Evolutionary conservation across 768 basidiomycete species (phyloP), one percentile per base, ranked within the genome.

Genomic region (Russula vinacea): DNA sequence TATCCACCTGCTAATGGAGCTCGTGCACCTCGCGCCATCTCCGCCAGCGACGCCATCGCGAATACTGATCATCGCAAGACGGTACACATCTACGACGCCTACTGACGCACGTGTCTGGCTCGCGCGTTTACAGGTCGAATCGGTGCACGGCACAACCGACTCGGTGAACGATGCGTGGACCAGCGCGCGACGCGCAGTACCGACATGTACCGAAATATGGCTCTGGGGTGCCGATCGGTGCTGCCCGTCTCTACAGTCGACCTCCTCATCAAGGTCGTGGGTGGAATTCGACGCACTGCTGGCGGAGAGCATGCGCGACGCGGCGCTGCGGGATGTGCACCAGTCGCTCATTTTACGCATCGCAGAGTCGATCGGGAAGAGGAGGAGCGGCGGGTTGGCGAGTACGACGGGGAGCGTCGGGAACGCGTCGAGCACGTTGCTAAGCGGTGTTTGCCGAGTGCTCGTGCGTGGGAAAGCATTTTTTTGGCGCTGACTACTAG

Each of bases 31-130:
- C n/a, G 26, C 5, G 7, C 59, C 68, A 55, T 44, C 65, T 17
- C 58, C 67, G 11, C 68, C 70, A 9, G 71, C 71, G 6, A 40
- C 69, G 10, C 67, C 70, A 45, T 53, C 56, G 50, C 62, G 67
- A 44, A 72, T 78, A 11, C 61, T 80, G 57, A 73, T 70, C 44
- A 69, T 75, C 14, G 81, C 82, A 11, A 75, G 76, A 57, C 79
- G 79, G 68, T 86, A 86, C 70, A 79, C 83, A 3, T 64, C 65
- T 44, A 69, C 72, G 60, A 71, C 70, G 42, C 76, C 77, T 37
- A 47, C 70, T 2, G 76, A 78, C 51, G 74, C 81, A 24, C 67
- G 67, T 19, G 77, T 88, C 32, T 89, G 86, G 84, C 71, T 83
- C 14, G 78, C 79, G 17, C 75, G 83, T 32, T 74, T 88, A 14